Evolutionary conservation across 2,329 filamentous ascomycete genomes (phyloP).

Genomic region (Ustulina deusta): DNA sequence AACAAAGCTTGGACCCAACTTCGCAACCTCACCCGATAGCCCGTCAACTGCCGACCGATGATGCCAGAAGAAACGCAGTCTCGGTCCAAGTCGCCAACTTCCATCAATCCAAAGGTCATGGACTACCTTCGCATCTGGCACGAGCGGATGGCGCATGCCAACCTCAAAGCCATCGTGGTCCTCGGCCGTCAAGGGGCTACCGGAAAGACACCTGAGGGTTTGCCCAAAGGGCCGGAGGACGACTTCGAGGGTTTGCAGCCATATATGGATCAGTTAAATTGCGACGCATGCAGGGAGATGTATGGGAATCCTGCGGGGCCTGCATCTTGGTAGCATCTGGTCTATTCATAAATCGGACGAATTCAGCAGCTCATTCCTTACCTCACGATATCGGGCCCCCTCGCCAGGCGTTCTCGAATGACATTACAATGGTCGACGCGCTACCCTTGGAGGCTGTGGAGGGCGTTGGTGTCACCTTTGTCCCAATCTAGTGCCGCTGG

Average conservation of each 20-base stretch:
- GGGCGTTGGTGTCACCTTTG: neutral
- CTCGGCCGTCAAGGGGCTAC: slow-evolving; percentile 10
- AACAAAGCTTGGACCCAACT: neutral
- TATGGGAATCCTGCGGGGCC: slow-evolving; percentile 11
- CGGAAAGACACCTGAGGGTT: slow-evolving; percentile 6
- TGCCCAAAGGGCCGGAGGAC: slow-evolving; percentile 8
- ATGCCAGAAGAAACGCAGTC: slow-evolving; percentile 10
- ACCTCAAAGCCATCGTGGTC: slow-evolving; percentile 17
- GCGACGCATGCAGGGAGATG: slow-evolving; percentile 11
- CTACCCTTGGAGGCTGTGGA: no score
- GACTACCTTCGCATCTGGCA: slow-evolving; percentile 18
- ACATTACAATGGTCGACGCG: neutral
- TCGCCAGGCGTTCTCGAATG: neutral
- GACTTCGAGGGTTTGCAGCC: slow-evolving; percentile 10
- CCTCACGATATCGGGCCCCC: neutral
- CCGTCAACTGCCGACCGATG: neutral
- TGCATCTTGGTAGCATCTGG: slow-evolving; percentile 5
- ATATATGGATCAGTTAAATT: slow-evolving; percentile 14
- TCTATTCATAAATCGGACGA: neutral
- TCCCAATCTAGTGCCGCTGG: neutral
- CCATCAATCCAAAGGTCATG: slow-evolving; percentile 8
- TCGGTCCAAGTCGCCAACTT: neutral
- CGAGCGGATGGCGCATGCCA: slow-evolving; percentile 14
- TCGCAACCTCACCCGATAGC: neutral
- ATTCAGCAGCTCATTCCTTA: neutral